These are phyloP conservation scores for Nadsonia starkeyi-henricii DNA, from an alignment of 1,139 yeast species.

Conservation along the genomic window DNA sequence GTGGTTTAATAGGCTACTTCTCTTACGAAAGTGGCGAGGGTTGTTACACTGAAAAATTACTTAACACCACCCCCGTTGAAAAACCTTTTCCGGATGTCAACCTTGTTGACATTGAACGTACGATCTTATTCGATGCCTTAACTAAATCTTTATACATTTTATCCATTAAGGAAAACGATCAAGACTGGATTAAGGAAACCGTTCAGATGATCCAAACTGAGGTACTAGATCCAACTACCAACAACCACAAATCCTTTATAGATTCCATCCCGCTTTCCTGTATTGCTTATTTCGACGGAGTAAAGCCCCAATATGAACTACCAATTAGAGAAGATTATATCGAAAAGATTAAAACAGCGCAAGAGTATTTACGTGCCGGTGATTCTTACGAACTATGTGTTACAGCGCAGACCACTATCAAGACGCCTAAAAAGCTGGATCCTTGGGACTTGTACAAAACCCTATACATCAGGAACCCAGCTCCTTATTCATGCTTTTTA, in stretches of 20 bases:
- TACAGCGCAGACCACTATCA: constrained; percentile 61
- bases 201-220: constrained; percentile 3
- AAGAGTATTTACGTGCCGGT: constrained; percentile 57
- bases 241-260: constrained; percentile 1
- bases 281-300: constrained; percentile 8
- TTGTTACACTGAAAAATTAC: constrained; percentile 1
- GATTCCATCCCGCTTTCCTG: constrained; percentile 7
- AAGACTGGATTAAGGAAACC: constrained; percentile 26
- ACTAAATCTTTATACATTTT: constrained; percentile 40
- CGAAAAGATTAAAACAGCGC: constrained; percentile 48
- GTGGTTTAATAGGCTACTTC: constrained; percentile 76
- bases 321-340: constrained; percentile 47
- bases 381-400: constrained; percentile 91
- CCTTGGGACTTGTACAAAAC: constrained; percentile 77
- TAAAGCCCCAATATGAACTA: constrained; percentile 27
- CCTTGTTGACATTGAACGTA: constrained; percentile 56
- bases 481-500: constrained; percentile 81
- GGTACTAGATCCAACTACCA: background rate
- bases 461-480: constrained; percentile 63
- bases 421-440: constrained; percentile 21
- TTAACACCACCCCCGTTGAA: constrained; percentile 5
- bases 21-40: constrained; percentile 54
- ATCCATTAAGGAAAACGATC: constrained; percentile 31
- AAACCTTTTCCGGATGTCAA: constrained; percentile 49
- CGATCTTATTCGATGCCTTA: constrained; percentile 40